These are phyloP conservation scores for Fusarium domesticum DNA, from an alignment of 2,329 filamentous ascomycete genomes.

Conservation along the genomic window DNA sequence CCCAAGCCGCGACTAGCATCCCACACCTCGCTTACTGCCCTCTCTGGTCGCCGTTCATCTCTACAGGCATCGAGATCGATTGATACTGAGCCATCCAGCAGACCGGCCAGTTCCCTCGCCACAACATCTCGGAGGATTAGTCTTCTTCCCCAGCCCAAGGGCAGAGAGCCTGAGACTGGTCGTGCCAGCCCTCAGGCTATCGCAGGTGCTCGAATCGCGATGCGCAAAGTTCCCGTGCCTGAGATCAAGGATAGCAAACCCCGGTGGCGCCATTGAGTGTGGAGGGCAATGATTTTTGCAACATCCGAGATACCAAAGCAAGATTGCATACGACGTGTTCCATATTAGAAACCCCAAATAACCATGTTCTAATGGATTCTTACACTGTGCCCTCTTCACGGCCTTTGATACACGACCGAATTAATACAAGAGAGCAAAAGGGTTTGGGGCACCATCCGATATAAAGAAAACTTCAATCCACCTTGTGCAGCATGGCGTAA, in stretches of 20 bases:
- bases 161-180: conserved; percentile 39
- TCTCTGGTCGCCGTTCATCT: conserved; percentile 51
- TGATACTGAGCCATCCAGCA: conserved; percentile 32
- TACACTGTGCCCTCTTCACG: no score
- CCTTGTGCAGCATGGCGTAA: no score
- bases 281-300: neutral
- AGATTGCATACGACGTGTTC: neutral
- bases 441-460: no score
- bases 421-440: no score
- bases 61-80: conserved; percentile 47
- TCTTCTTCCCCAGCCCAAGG: conserved; percentile 50
- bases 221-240: conserved; percentile 29
- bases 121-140: conserved; percentile 48
- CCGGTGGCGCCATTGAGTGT: conserved; percentile 44
- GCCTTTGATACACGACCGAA: no score
- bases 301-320: neutral
- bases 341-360: no score
- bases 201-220: conserved; percentile 41
- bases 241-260: conserved; percentile 45
- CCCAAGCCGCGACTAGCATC: conserved; percentile 44
- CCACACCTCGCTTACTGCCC: conserved; percentile 44
- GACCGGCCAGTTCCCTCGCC: conserved; percentile 58
- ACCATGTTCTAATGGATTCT: no score
- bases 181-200: conserved; percentile 48
- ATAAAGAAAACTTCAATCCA: no score